Evolutionary conservation across 2,329 filamentous ascomycete species (phyloP).

Genomic region (Lachnellula occidentalis): DNA sequence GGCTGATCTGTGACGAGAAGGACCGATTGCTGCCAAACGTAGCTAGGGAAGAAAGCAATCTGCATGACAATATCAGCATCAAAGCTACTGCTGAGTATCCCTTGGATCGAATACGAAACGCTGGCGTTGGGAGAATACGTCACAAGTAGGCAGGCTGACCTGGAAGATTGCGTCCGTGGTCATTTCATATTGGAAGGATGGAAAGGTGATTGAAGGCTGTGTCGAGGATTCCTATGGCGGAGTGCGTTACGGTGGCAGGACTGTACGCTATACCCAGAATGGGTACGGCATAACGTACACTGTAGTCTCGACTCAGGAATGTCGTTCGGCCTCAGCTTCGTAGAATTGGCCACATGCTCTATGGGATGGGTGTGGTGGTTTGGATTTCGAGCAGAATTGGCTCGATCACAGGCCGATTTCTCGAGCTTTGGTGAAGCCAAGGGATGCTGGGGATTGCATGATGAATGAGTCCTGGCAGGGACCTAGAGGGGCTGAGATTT

Average conservation of each 20-base stretch:
- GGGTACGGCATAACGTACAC: slow-evolving; percentile 8
- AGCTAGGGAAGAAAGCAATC: slow-evolving; percentile 12
- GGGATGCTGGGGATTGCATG: slow-evolving; percentile 15
- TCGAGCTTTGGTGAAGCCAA: slow-evolving; percentile 20
- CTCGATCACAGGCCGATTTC: slow-evolving; percentile 19
- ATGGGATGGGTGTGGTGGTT: slow-evolving; percentile 12
- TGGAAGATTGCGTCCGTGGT: slow-evolving; percentile 9
- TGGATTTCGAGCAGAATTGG: slow-evolving; percentile 20
- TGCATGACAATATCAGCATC: slow-evolving; percentile 18
- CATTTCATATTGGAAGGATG: slow-evolving; percentile 16
- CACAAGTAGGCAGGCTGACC: slow-evolving; percentile 12
- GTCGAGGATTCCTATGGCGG: slow-evolving; percentile 7
- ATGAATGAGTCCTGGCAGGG: slow-evolving; percentile 12
- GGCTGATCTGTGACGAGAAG: slow-evolving; percentile 14
- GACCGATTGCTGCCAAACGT: slow-evolving; percentile 13
- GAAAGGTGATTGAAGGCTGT: slow-evolving; percentile 10
- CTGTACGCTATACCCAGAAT: slow-evolving; percentile 12
- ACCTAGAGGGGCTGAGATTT: slow-evolving; percentile 13
- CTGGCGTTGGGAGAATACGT: slow-evolving; percentile 11
- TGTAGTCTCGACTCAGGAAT: slow-evolving; percentile 14
- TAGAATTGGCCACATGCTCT: slow-evolving; percentile 13
- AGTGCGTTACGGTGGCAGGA: slow-evolving; percentile 8
- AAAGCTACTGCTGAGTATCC: slow-evolving; percentile 15
- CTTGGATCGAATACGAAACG: slow-evolving; percentile 17
- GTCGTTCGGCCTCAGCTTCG: slow-evolving; percentile 16